Evolutionary conservation across 768 basidiomycete genomes (phyloP).

Genomic region (Myochromella boudieri): DNA sequence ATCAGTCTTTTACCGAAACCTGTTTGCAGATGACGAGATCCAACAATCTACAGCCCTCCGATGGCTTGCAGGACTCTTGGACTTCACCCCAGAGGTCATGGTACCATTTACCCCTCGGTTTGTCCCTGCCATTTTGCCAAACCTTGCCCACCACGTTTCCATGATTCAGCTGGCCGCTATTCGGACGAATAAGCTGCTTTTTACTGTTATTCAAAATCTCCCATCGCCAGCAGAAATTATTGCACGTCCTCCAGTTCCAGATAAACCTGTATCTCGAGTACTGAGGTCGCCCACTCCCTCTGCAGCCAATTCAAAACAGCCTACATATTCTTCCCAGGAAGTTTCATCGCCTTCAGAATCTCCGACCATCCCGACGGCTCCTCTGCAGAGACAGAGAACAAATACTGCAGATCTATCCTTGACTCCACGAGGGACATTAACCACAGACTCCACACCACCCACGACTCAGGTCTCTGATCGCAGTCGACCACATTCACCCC

Average conservation of each 20-base stretch:
- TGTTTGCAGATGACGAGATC: slow-evolving; percentile 81
- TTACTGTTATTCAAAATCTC: slow-evolving; percentile 81
- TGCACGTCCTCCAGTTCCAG: slow-evolving; percentile 27
- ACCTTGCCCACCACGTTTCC: slow-evolving; percentile 87
- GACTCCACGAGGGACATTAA: slow-evolving; percentile 33
- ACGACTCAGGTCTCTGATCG: slow-evolving; percentile 23
- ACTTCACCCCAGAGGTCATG: slow-evolving; percentile 88
- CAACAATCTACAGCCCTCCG: slow-evolving; percentile 92
- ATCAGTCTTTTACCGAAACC: slow-evolving; percentile 3
- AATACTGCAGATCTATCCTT: slow-evolving; percentile 37
- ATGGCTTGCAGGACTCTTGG: slow-evolving; percentile 91
- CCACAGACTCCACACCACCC: slow-evolving; percentile 30
- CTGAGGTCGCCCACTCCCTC: slow-evolving; percentile 61
- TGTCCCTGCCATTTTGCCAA: slow-evolving; percentile 89
- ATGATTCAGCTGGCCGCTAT: slow-evolving; percentile 88
- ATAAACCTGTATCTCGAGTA: slow-evolving; percentile 33
- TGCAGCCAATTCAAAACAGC: slow-evolving; percentile 47
- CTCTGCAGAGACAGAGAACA: slow-evolving; percentile 25
- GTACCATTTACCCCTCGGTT: slow-evolving; percentile 93
- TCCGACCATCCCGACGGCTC: slow-evolving; percentile 24
- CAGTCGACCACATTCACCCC: slow-evolving; percentile 66
- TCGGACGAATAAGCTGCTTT: slow-evolving; percentile 83
- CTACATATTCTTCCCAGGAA: slow-evolving; percentile 50
- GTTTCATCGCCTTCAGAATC: slow-evolving; percentile 45
- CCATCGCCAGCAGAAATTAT: slow-evolving; percentile 66